These are phyloP conservation scores for Xerocomellus amylosporus DNA, from an alignment of 768 basidiomycete genomes.

Conservation along the genomic window DNA sequence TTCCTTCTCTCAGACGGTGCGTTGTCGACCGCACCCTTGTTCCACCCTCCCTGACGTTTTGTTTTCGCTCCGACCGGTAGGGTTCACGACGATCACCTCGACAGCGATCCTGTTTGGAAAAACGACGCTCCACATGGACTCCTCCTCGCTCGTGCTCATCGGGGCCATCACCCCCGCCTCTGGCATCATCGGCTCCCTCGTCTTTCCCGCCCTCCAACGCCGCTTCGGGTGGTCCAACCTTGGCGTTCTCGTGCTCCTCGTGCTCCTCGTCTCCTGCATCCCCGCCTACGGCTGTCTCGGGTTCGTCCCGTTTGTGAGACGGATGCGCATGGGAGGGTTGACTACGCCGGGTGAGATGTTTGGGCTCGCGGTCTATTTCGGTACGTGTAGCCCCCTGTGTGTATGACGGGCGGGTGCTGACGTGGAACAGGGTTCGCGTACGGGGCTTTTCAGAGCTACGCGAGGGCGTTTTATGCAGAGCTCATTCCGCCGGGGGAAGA, in stretches of 20 bases:
- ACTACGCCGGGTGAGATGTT: slow-evolving; percentile 85
- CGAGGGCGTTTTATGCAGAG: slow-evolving; percentile 82
- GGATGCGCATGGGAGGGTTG: slow-evolving; percentile 61
- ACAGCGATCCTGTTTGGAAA: slow-evolving; percentile 92
- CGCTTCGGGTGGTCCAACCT: slow-evolving; percentile 64
- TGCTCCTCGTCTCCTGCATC: slow-evolving; percentile 62
- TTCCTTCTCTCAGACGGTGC: slow-evolving; percentile 93
- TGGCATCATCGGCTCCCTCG: slow-evolving; percentile 83
- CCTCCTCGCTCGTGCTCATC: slow-evolving; percentile 75
- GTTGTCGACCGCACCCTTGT: no score
- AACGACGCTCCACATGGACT: slow-evolving; percentile 76
- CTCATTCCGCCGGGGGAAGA: slow-evolving; percentile 86
- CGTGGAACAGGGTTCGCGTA: slow-evolving; percentile 56
- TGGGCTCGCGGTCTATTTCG: slow-evolving; percentile 77
- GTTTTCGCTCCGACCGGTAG: slow-evolving; percentile 37
- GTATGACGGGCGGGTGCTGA: neutral
- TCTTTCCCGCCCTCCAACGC: slow-evolving; percentile 74
- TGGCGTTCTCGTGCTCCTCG: slow-evolving; percentile 61
- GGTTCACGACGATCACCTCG: slow-evolving; percentile 89
- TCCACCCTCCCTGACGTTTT: neutral
- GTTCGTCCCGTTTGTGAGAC: slow-evolving; percentile 56
- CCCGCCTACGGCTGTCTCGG: slow-evolving; percentile 84
- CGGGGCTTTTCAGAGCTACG: slow-evolving; percentile 90
- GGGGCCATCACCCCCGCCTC: slow-evolving; percentile 73
- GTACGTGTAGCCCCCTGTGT: slow-evolving; percentile 32